phyloP scores from a whole-genome alignment of 345 rosid species.

The Nephelium lappaceum region DNA sequence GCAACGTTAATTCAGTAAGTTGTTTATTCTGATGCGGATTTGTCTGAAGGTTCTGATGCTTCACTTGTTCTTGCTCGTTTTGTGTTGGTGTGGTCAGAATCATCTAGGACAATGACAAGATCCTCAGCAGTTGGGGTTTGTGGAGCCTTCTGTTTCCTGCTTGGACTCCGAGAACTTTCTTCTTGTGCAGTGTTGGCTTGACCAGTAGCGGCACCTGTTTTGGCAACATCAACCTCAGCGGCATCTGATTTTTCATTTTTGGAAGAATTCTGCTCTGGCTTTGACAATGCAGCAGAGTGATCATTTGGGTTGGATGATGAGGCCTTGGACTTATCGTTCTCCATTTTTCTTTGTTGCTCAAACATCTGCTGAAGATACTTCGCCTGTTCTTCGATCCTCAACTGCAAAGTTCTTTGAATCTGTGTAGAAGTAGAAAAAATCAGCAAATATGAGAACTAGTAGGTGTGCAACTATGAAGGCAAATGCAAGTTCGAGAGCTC shows the following conservation, averaged over 20 bases:
- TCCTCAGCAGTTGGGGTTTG: background rate
- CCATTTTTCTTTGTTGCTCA: slow-evolving; percentile 53
- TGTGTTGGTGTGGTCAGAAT: slow-evolving; percentile 4
- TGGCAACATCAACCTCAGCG: slow-evolving; percentile 12
- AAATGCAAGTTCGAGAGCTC: background rate
- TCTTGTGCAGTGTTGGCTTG: background rate
- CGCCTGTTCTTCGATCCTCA: slow-evolving; percentile 82
- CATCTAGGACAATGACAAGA: background rate
- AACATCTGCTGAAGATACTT: slow-evolving; percentile 62
- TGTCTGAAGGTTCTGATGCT: background rate
- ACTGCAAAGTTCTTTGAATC: slow-evolving; percentile 86
- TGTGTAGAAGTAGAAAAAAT: slow-evolving; percentile 27
- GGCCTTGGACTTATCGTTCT: slow-evolving; percentile 26
- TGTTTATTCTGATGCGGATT: slow-evolving; percentile 2
- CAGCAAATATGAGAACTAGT: slow-evolving; percentile 3
- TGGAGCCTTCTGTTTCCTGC: slow-evolving; percentile 21
- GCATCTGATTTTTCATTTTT: slow-evolving; percentile 13
- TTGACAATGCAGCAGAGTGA: slow-evolving; percentile 1
- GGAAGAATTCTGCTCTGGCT: slow-evolving; percentile 3
- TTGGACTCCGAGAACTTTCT: slow-evolving; percentile 1
- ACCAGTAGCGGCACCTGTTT: background rate
- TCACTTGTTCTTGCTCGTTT: slow-evolving; percentile 27
- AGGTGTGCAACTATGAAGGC: background rate
- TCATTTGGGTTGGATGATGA: slow-evolving; percentile 9
- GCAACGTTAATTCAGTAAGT: background rate